Conservation (phyloP, 768 basidiomycete genomes). For the Pholiota conissans region DNA sequence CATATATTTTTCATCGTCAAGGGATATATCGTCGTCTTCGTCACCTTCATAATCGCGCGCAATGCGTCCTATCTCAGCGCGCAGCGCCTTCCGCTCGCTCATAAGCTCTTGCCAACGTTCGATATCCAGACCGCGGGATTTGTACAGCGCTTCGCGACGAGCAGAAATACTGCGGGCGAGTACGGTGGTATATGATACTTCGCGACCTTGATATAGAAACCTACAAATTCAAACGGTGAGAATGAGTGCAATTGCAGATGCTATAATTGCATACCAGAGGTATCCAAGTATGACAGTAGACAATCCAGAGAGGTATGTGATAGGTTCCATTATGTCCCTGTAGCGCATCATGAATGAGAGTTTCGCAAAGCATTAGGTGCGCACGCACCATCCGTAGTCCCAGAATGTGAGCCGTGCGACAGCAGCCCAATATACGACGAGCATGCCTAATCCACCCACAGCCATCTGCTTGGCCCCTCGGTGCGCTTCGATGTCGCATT, state of each 20-base stretch:
- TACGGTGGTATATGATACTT: slow-evolving; percentile 66
- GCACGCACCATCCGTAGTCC: slow-evolving; percentile 52
- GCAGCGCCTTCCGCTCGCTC: slow-evolving; percentile 47
- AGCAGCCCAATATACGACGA: slow-evolving; percentile 63
- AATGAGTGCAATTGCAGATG: background rate
- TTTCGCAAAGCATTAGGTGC: background rate
- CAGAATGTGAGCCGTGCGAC: slow-evolving; percentile 67
- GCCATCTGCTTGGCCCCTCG: slow-evolving; percentile 58
- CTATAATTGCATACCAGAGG: slow-evolving; percentile 44
- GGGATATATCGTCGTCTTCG: slow-evolving; percentile 20
- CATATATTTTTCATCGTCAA: background rate
- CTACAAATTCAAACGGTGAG: slow-evolving; percentile 20
- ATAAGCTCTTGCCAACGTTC: slow-evolving; percentile 59
- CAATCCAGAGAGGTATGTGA: slow-evolving; percentile 65
- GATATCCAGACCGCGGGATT: slow-evolving; percentile 57
- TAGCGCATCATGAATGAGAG: background rate
- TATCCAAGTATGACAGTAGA: slow-evolving; percentile 63
- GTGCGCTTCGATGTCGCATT: slow-evolving; percentile 58
- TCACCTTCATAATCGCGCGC: slow-evolving; percentile 59
- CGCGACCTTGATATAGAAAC: slow-evolving; percentile 61
- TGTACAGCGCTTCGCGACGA: slow-evolving; percentile 56
- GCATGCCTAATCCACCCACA: slow-evolving; percentile 54
- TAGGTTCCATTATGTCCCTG: slow-evolving; percentile 70
- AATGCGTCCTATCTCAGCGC: slow-evolving; percentile 55
- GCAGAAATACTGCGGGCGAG: slow-evolving; percentile 59